Base-by-base conservation (phyloP, 2,329 filamentous ascomycete species). In the Xylariaceae sp. region DNA sequence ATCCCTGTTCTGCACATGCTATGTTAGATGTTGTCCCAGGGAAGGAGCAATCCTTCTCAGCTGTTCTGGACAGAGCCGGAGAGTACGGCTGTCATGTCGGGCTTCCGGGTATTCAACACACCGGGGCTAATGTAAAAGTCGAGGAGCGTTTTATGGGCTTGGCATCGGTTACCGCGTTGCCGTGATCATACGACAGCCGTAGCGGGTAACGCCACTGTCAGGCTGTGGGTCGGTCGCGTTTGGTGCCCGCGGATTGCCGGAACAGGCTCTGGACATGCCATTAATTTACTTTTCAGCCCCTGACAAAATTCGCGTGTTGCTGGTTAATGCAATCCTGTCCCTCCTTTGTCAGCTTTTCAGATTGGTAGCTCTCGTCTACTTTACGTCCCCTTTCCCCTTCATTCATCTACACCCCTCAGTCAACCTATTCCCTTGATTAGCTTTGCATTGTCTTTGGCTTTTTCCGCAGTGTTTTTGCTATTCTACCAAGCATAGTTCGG, bases 121-220 rank as follows among this genome's bases (percentile, higher is more conserved):
- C 24, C 23, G 50, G 50, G 42, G 42, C 30, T 24, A 10, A 51
- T 50, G 48, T 32, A 51, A 51, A 51, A 45, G 30, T 46, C 32
- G 47, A 40, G 21, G 35, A n/a, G 11, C 30, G n/a, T 41, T 42
- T 11, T 6, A 16, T 11, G 11, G 18, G 13, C 11, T 20, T 7
- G 23, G 36, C 36, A 16, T n/a, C 37, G 46, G 50, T 48, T 44
- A 47, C 50, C 35, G 42, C 35, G 29, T 46, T 45, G 52, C 55
- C 42, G 49, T 48, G 43, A 57, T 57, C 59, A 52, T 61, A 58
- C 57, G 57, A 61, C 50, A 51, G 48, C 36, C 51, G 44, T 44
- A 32, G 30, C 50, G 45, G 57, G 61, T 64, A 65, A 64, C 61
- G 61, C 64, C 64, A 67, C 62, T 58, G 58, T 66, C 63, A 62